Evolutionary conservation across 805 yeast genomes (phyloP).

Genomic region (Ogataea glucozyma): DNA sequence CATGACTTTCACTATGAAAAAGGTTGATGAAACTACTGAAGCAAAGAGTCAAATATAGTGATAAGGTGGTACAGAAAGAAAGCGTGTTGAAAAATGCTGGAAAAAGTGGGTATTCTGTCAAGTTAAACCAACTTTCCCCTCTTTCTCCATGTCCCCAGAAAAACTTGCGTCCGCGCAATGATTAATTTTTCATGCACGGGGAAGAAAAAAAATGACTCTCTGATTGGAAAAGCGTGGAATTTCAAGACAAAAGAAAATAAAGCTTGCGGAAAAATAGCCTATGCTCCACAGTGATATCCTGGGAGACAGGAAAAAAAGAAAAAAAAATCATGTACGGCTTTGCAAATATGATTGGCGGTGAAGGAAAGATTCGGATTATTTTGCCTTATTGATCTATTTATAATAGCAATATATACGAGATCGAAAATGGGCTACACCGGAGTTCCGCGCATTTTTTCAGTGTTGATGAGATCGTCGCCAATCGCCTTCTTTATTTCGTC

Average conservation of each 20-base stretch:
- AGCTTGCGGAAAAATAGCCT: neutral
- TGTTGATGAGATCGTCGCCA: constrained; percentile 69
- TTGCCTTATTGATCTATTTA: too few relatives aligned
- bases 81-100: neutral
- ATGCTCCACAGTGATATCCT: neutral
- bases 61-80: neutral
- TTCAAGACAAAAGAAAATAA: too few relatives aligned
- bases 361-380: constrained; percentile 5
- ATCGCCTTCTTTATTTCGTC: constrained; percentile 70
- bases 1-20: too few relatives aligned
- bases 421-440: constrained; percentile 1
- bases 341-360: too few relatives aligned
- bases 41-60: neutral
- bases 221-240: neutral
- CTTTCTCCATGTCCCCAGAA: neutral
- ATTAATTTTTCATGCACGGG: constrained; percentile 3
- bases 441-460: constrained; percentile 76
- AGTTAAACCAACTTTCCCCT: neutral
- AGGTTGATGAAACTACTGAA: neutral
- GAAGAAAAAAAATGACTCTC: neutral
- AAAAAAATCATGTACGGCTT: neutral
- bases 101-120: neutral
- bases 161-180: constrained; percentile 1
- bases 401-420: too few relatives aligned
- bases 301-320: neutral